These are phyloP conservation scores for Aspergillus hiratsukae DNA, from an alignment of 2,329 filamentous ascomycete species.

Conservation along the genomic window DNA sequence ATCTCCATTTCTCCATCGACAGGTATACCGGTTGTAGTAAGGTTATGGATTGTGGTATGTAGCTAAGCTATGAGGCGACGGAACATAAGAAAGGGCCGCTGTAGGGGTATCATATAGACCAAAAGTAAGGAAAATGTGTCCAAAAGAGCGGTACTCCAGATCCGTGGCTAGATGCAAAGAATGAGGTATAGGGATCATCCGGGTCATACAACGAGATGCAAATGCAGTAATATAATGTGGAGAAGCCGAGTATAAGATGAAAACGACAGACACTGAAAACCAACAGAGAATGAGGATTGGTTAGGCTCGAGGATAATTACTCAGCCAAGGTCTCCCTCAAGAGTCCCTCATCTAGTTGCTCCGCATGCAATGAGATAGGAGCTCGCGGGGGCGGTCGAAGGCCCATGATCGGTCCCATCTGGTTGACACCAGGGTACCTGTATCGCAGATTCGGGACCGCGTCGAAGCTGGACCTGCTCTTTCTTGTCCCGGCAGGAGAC, in stretches of 20 bases:
- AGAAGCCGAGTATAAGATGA: not conserved
- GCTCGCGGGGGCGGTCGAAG: slow-evolving; percentile 57
- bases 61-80: not conserved
- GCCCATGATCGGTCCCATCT: slow-evolving; percentile 68
- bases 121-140: not conserved
- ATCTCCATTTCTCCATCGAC: not conserved
- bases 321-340: slow-evolving; percentile 57
- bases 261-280: slow-evolving; percentile 2
- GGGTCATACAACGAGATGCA: slow-evolving; percentile 1
- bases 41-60: not conserved
- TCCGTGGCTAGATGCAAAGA: not conserved
- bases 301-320: slow-evolving; percentile 12
- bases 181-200: not conserved
- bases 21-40: not conserved
- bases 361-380: slow-evolving; percentile 55
- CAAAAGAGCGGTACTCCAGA: not conserved
- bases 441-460: slow-evolving; percentile 16
- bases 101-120: not conserved
- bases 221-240: not conserved
- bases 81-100: not conserved
- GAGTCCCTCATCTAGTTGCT: slow-evolving; percentile 56
- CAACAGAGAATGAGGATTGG: not conserved
- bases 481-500: slow-evolving; percentile 57
- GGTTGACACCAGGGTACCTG: slow-evolving; percentile 70
- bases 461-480: slow-evolving; percentile 6